Percentiles rank a stretch among this genome's conserved stretches.
phyloP scores from a whole-genome alignment of 306 rosid species.

The Pterocarpus santalinus region DNA sequence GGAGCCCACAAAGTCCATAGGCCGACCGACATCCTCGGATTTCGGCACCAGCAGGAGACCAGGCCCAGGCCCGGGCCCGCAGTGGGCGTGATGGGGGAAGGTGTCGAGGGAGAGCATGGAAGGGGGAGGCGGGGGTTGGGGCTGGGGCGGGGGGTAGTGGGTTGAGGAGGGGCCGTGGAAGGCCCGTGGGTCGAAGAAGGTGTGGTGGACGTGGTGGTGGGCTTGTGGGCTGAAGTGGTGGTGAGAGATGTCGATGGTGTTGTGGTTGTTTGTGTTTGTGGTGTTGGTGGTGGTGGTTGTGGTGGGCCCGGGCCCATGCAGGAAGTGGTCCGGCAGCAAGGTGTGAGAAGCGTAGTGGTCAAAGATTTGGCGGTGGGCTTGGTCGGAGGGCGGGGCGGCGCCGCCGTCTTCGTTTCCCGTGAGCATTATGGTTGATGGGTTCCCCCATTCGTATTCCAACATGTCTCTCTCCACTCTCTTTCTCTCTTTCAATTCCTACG shows the following conservation, averaged over 20 bases:
- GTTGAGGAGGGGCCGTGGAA: conserved; percentile 59
- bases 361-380: conserved; percentile 64
- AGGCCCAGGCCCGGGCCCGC: conserved; percentile 45
- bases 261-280: conserved; percentile 34
- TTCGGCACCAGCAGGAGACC: conserved; percentile 74
- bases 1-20: conserved; percentile 70
- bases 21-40: conserved; percentile 63
- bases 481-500: too few species aligned
- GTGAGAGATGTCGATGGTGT: conserved; percentile 52
- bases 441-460: conserved; percentile 97
- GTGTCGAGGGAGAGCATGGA: conserved; percentile 68
- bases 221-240: conserved; percentile 51
- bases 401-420: conserved; percentile 60
- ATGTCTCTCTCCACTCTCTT: conserved; percentile 45
- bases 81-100: conserved; percentile 41
- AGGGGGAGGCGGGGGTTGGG: conserved; percentile 34
- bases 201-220: conserved; percentile 44
- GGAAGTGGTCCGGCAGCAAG: conserved; percentile 52
- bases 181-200: conserved; percentile 75
- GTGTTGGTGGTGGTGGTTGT: conserved; percentile 26
- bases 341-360: conserved; percentile 66
- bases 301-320: conserved; percentile 49
- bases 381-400: conserved; percentile 57
- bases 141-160: conserved; percentile 51
- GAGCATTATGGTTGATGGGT: conserved; percentile 74